Evolutionary conservation across 169 alveolate genomes (phyloP).

Genomic region (Hepatocystis sp.): DNA sequence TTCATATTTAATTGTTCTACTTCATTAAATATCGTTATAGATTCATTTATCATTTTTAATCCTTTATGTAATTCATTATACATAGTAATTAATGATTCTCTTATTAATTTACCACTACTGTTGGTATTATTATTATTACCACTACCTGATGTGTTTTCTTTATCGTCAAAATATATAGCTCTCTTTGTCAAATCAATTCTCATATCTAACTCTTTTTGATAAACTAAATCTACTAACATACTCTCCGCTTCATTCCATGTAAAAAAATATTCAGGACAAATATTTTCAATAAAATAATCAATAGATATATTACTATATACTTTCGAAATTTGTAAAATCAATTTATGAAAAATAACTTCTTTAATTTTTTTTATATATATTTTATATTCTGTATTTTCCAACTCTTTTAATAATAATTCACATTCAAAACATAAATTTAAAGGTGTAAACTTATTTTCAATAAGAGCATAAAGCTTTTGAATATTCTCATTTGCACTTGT

Average conservation of each 20-base stretch:
- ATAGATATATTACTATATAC: slow-evolving; percentile 90
- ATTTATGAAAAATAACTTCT: slow-evolving; percentile 89
- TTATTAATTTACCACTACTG: slow-evolving; percentile 25
- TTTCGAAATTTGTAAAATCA: slow-evolving; percentile 85
- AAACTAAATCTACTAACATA: slow-evolving; percentile 84
- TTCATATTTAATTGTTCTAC: slow-evolving; percentile 46
- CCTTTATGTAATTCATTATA: slow-evolving; percentile 51
- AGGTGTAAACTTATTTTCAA: slow-evolving; percentile 86
- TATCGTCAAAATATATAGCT: slow-evolving; percentile 75
- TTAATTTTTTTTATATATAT: slow-evolving; percentile 86
- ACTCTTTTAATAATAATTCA: slow-evolving; percentile 77
- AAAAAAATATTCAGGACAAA: slow-evolving; percentile 89
- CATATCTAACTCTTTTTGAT: slow-evolving; percentile 80
- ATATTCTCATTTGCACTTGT: slow-evolving; percentile 83
- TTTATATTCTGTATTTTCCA: slow-evolving; percentile 54
- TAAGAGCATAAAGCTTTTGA: slow-evolving; percentile 83
- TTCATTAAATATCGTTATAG: slow-evolving; percentile 50
- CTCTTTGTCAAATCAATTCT: slow-evolving; percentile 83
- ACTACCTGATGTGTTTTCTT: slow-evolving; percentile 18
- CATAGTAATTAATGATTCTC: slow-evolving; percentile 46
- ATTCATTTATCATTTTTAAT: slow-evolving; percentile 58
- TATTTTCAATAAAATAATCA: slow-evolving; percentile 86
- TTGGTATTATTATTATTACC: too few species aligned
- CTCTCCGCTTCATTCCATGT: slow-evolving; percentile 91
- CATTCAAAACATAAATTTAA: slow-evolving; percentile 82